These are phyloP conservation scores for Ophiocordyceps unilateralis DNA, from an alignment of 2,329 filamentous ascomycete genomes.

Conservation along the genomic window DNA sequence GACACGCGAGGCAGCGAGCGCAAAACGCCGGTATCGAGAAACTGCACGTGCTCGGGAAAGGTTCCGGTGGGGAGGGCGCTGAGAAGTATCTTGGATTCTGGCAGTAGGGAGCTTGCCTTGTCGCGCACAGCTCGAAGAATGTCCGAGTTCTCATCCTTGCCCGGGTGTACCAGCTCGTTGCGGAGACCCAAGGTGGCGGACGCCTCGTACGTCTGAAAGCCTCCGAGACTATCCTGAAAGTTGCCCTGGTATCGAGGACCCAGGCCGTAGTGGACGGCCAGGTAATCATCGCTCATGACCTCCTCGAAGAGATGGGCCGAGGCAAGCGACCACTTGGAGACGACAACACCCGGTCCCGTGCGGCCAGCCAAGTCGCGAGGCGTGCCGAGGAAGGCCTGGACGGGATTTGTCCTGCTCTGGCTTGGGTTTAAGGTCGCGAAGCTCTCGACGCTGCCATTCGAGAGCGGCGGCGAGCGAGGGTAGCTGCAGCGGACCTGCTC, in stretches of 20 bases:
- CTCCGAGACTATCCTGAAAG: slow-evolving; percentile 88
- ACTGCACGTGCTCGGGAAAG: slow-evolving; percentile 64
- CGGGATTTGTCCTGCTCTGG: slow-evolving; percentile 41
- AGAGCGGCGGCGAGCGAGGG: slow-evolving; percentile 54
- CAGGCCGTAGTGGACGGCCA: slow-evolving; percentile 80
- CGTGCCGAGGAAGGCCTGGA: slow-evolving; percentile 88
- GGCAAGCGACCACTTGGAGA: slow-evolving; percentile 75
- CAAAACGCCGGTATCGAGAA: slow-evolving; percentile 60
- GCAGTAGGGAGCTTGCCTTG: slow-evolving; percentile 66
- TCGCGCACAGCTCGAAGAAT: slow-evolving; percentile 77
- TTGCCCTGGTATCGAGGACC: slow-evolving; percentile 88
- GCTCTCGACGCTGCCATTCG: slow-evolving; percentile 45
- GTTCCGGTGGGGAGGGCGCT: slow-evolving; percentile 70
- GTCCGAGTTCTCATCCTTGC: slow-evolving; percentile 80
- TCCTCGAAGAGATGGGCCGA: slow-evolving; percentile 83
- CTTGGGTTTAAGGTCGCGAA: slow-evolving; percentile 51
- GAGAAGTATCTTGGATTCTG: slow-evolving; percentile 65
- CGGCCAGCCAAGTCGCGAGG: slow-evolving; percentile 71
- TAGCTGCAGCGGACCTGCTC: slow-evolving; percentile 86
- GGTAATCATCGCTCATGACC: slow-evolving; percentile 72
- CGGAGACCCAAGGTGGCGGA: slow-evolving; percentile 80
- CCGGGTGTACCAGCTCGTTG: slow-evolving; percentile 78
- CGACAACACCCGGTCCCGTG: slow-evolving; percentile 54
- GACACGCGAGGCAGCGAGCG: slow-evolving; percentile 60
- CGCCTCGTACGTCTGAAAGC: slow-evolving; percentile 89